Evolutionary conservation across 257 asterid genomes (phyloP).

Genomic region (Agastache rugosa): DNA sequence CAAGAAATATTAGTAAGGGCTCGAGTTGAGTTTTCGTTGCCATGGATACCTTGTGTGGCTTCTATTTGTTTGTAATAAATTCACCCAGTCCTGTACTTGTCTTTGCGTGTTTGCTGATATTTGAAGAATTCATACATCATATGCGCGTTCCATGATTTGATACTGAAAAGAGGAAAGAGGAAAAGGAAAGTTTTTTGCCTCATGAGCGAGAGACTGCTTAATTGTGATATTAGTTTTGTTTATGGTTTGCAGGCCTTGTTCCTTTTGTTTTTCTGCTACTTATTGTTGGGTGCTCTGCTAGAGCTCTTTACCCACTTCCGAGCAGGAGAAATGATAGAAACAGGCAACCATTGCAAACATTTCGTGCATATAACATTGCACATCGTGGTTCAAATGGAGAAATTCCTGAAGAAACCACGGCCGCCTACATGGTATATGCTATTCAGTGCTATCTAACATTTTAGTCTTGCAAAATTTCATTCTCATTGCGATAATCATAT

Average conservation of each 20-base stretch:
- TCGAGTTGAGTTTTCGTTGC: background rate
- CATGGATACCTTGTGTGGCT: background rate
- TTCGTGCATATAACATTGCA: constrained; percentile 91
- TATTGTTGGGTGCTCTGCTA: constrained; percentile 69
- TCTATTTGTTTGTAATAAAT: background rate
- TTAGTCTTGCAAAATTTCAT: background rate
- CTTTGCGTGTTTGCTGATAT: constrained; percentile 3
- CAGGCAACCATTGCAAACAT: constrained; percentile 76
- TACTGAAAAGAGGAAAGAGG: background rate
- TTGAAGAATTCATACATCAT: background rate
- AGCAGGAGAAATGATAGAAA: constrained; percentile 84
- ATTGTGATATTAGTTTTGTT: background rate
- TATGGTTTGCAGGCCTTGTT: constrained; percentile 60
- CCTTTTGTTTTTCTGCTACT: constrained; percentile 67
- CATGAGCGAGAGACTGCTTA: background rate
- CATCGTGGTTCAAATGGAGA: constrained; percentile 99
- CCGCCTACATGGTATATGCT: constrained; percentile 75
- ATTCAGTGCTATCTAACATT: background rate
- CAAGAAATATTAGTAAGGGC: background rate
- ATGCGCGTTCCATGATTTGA: background rate
- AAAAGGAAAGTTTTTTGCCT: background rate
- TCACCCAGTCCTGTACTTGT: background rate
- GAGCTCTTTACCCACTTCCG: constrained; percentile 92
- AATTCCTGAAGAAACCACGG: constrained; percentile 92
- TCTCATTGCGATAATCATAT: background rate